Conservation (phyloP, 768 basidiomycete species). For the Phylloporus sp. region DNA sequence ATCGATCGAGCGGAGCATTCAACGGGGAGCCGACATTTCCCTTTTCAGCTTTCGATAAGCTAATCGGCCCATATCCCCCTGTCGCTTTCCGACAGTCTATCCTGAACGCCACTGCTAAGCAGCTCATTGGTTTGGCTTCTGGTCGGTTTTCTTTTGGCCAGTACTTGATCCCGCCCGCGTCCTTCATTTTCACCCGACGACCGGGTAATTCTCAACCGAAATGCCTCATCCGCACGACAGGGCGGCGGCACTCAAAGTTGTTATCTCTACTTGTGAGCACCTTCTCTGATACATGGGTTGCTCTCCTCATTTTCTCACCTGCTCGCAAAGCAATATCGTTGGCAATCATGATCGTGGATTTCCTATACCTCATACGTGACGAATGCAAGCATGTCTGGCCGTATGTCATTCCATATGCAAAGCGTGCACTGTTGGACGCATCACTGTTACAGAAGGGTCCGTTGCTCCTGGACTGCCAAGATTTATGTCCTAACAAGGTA, state of each 20-base stretch:
- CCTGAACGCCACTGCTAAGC: too few species aligned
- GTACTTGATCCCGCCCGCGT: background rate
- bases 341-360: constrained; percentile 17
- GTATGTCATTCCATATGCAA: constrained; percentile 7
- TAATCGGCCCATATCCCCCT: too few species aligned
- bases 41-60: too few species aligned
- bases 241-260: constrained; percentile 3
- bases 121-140: background rate
- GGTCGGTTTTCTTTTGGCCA: background rate
- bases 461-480: constrained; percentile 4
- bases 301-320: background rate
- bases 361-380: constrained; percentile 6
- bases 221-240: constrained; percentile 1
- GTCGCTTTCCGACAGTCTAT: background rate
- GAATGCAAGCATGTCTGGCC: constrained; percentile 19
- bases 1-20: too few species aligned
- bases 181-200: background rate
- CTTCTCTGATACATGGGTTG: background rate
- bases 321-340: constrained; percentile 2
- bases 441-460: constrained; percentile 3
- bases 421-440: background rate
- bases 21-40: too few species aligned
- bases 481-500: constrained; percentile 14
- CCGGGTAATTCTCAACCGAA: background rate
- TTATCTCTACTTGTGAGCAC: constrained; percentile 14